Base-by-base conservation (phyloP, 2,329 filamentous ascomycete genomes). In the Hypoxylon sp. region DNA sequence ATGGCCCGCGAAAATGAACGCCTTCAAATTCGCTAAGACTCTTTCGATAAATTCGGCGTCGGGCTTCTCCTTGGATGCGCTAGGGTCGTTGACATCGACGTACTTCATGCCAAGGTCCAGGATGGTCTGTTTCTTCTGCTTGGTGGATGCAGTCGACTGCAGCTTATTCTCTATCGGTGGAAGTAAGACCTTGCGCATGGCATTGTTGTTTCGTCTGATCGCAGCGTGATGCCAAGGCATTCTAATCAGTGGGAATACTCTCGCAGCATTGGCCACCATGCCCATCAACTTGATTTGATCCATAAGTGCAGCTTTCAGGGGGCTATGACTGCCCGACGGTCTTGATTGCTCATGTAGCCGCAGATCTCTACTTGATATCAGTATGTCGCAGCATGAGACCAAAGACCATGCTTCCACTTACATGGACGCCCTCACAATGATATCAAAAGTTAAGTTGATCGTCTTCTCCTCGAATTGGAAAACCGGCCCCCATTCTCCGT, bases 391-490 rank as follows among this genome's bases (percentile, higher is more conserved):
- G 17, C 45, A 2, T 46, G 23, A 32, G 46, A n/a, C 21, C 38
- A n/a, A 19, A 3, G 50, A n/a, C 10, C 5, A 1, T 5, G 43
- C 23, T 41, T 21, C 46, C 48, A 70, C 72, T 67, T 62, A 80
- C 75, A 82, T 66, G 2, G 78, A 73, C 13, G 79, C 75, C n/a
- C 78, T 74, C 14, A 73, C 72, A 49, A 82, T 83, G 28, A 82
- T 74, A 50, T 83, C 81, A 7, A 82, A 78, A 0, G 81, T 79
- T 14, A 83, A 67, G 56, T 80, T 79, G 5, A 75, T 79, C 1
- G 80, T 77, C 17, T 74, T 76, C 6, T 77, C 67, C 58, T 82
- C 76, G 5, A 83, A 70, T 6, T 70, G 58, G 32, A 80, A 79
- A n/a, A 79, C 71, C 13, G 69, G 52, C 19, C 76, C 75, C 77